Evolutionary conservation across 164 flowering plant species (phyloP).

Genomic region (Chloranthus sessilifolius): DNA sequence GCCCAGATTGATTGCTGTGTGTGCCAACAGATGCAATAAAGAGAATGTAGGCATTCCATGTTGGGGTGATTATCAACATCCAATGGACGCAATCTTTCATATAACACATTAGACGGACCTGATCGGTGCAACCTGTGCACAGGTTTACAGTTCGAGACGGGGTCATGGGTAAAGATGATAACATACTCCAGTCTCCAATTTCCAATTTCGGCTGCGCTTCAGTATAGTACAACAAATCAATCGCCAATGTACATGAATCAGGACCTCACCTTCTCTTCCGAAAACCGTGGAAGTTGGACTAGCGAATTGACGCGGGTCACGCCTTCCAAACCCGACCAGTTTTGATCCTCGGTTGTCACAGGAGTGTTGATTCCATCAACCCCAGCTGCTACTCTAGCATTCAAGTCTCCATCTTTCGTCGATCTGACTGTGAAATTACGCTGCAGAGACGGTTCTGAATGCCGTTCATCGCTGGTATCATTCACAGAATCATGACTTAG

Average conservation of each 20-base stretch:
- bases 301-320: slow-evolving; percentile 85
- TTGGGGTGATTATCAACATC: too few species aligned
- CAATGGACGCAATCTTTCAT: too few species aligned
- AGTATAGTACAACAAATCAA: slow-evolving; percentile 4
- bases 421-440: slow-evolving; percentile 73
- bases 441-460: slow-evolving; percentile 58
- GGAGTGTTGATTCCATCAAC: slow-evolving; percentile 28
- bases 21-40: too few species aligned
- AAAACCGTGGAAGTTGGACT: slow-evolving; percentile 90
- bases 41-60: too few species aligned
- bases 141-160: too few species aligned
- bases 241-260: slow-evolving; percentile 14
- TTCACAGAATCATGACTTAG: slow-evolving; percentile 69
- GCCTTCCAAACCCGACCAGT: slow-evolving; percentile 90
- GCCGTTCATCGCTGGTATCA: slow-evolving; percentile 31
- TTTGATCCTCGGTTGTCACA: slow-evolving; percentile 47
- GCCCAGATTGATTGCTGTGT: too few species aligned
- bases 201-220: too few species aligned
- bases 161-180: too few species aligned
- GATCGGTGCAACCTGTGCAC: too few species aligned
- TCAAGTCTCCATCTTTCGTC: slow-evolving; percentile 39
- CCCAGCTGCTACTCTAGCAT: slow-evolving; percentile 21
- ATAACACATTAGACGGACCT: too few species aligned
- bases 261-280: slow-evolving; percentile 50
- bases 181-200: too few species aligned